phyloP scores from a whole-genome alignment of 352 stramenopile species.

The Elongisporangium prolatum region DNA sequence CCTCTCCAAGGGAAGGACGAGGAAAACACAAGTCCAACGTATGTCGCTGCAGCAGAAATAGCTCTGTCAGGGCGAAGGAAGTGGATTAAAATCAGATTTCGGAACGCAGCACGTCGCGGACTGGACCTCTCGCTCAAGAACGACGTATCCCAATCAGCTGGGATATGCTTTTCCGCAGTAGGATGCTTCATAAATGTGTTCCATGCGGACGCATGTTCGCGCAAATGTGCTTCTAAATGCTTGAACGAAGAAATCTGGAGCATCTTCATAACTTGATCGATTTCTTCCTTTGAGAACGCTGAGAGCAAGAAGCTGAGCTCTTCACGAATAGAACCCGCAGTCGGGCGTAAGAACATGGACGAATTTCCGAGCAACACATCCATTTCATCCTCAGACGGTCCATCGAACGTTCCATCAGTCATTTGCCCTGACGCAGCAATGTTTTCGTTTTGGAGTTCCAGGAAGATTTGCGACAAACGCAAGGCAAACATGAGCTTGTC shows the following conservation, averaged over 20 bases:
- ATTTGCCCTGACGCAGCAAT: constrained; percentile 17
- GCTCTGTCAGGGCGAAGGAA: constrained; percentile 88
- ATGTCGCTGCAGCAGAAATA: constrained; percentile 73
- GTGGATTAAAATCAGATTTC: constrained; percentile 76
- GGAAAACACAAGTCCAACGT: constrained; percentile 86
- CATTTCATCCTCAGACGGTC: constrained; percentile 63
- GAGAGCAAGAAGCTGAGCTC: constrained; percentile 50
- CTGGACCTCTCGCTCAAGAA: constrained; percentile 28
- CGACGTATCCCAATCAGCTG: constrained; percentile 49
- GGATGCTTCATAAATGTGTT: constrained; percentile 75
- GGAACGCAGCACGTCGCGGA: constrained; percentile 66
- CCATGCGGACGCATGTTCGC: constrained; percentile 58
- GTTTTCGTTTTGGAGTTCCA: constrained; percentile 69
- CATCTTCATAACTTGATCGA: constrained; percentile 87
- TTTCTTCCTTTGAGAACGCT: constrained; percentile 54
- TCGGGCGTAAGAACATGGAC: constrained; percentile 37
- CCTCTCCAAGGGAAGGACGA: constrained; percentile 92
- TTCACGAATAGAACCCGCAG: constrained; percentile 26
- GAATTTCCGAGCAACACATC: constrained; percentile 64
- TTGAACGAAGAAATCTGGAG: constrained; percentile 73
- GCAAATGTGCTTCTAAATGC: constrained; percentile 66
- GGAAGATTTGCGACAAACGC: constrained; percentile 92
- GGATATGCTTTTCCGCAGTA: constrained; percentile 70
- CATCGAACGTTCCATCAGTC: constrained; percentile 40
- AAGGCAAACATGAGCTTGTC: constrained; percentile 99